Conservation (phyloP, 1,139 yeast genomes). For the Blastobotrys petasosporus region DNA sequence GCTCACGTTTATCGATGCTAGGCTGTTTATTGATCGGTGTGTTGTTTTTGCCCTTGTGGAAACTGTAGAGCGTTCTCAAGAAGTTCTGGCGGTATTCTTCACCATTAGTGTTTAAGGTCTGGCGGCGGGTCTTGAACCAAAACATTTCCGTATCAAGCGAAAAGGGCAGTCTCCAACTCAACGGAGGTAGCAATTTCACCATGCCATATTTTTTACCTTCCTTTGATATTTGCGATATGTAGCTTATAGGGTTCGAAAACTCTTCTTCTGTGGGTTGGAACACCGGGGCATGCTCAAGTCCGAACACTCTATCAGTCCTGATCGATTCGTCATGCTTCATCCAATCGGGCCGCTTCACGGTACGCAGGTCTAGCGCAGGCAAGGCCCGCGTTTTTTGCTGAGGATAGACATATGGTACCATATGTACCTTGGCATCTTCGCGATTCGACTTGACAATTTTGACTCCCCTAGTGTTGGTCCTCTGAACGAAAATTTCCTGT, state of each 20-base stretch:
- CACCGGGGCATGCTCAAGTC: slow-evolving; percentile 41
- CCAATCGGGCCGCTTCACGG: slow-evolving; percentile 22
- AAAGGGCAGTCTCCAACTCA: slow-evolving; percentile 36
- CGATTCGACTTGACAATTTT: background rate
- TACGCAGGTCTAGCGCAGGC: slow-evolving; percentile 38
- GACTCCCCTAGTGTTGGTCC: background rate
- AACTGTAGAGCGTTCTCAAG: slow-evolving; percentile 30
- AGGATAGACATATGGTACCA: slow-evolving; percentile 38
- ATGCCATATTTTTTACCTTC: slow-evolving; percentile 58
- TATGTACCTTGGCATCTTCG: slow-evolving; percentile 3
- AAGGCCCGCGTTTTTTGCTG: slow-evolving; percentile 40
- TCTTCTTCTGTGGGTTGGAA: slow-evolving; percentile 42
- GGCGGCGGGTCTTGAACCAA: slow-evolving; percentile 51
- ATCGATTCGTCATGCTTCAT: slow-evolving; percentile 5
- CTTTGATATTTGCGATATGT: slow-evolving; percentile 27
- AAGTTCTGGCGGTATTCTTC: slow-evolving; percentile 27
- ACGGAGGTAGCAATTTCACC: slow-evolving; percentile 58
- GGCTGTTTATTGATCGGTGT: slow-evolving; percentile 32
- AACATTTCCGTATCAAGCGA: slow-evolving; percentile 44
- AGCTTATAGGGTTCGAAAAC: slow-evolving; percentile 41
- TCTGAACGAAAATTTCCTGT: background rate
- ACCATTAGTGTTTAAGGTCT: slow-evolving; percentile 39
- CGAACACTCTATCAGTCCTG: slow-evolving; percentile 21
- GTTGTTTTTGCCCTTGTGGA: slow-evolving; percentile 30
- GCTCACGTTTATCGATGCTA: slow-evolving; percentile 34